A percentile compares a stretch with the other conserved stretches of the same genome.
These are phyloP conservation scores for Auricularia sp. DNA, from an alignment of 768 basidiomycete genomes.

Conservation along the genomic window DNA sequence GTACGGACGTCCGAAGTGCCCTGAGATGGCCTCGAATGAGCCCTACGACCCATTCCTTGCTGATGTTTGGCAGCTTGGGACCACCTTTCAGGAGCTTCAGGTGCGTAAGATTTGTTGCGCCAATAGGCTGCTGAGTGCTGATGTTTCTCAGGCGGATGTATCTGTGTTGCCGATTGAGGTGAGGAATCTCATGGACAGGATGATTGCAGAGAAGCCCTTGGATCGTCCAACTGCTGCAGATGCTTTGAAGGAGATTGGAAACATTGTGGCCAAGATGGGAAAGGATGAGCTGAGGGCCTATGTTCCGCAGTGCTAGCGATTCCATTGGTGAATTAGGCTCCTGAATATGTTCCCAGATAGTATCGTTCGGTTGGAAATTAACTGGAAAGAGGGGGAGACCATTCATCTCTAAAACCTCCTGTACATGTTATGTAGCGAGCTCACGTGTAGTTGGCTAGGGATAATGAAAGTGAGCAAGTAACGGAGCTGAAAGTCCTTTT, in stretches of 20 bases:
- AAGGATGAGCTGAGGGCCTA: not conserved
- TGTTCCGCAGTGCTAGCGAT: no score
- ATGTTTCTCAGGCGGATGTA: not conserved
- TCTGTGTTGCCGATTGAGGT: not conserved
- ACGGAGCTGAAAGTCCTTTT: no score
- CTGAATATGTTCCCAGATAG: no score
- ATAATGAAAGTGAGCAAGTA: no score
- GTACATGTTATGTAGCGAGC: no score
- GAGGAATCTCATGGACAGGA: not conserved
- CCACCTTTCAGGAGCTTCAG: not conserved
- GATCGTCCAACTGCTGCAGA: not conserved
- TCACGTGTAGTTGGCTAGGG: no score
- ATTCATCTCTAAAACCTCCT: no score
- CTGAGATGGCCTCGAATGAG: not conserved
- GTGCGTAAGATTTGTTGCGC: not conserved
- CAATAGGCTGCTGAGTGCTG: not conserved
- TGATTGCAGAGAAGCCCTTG: not conserved
- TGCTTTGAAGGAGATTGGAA: not conserved
- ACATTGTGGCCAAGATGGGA: not conserved
- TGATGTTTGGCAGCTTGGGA: not conserved
- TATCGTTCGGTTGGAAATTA: no score
- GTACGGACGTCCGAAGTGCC: not conserved
- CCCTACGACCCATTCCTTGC: not conserved
- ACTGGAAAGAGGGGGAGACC: no score
- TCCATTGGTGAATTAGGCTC: no score